Conservation (phyloP, 2,329 filamentous ascomycete species). For the Emergomyces pasteurianus region DNA sequence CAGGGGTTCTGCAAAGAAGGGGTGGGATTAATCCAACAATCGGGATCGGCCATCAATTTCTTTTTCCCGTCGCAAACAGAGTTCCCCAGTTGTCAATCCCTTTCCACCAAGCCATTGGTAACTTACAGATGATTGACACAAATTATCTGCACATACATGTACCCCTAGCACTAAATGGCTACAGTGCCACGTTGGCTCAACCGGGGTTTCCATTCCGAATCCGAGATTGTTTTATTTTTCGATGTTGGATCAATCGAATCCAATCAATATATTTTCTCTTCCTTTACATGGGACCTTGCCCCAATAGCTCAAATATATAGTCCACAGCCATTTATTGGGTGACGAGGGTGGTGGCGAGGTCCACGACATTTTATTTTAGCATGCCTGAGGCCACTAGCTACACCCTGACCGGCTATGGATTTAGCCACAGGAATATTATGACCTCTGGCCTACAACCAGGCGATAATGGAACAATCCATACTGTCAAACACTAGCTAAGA, state of each 20-base stretch:
- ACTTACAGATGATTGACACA: background rate
- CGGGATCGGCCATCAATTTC: background rate
- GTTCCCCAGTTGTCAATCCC: background rate
- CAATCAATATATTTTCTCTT: background rate
- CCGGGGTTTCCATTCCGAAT: background rate
- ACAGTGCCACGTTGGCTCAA: background rate
- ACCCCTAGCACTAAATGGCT: no score
- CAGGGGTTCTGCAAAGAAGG: background rate
- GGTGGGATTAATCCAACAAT: background rate
- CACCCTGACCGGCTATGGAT: background rate
- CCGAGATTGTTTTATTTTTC: background rate
- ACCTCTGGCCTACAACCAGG: no score
- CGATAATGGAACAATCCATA: no score
- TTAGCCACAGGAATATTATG: background rate
- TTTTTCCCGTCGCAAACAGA: background rate
- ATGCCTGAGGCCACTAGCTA: background rate
- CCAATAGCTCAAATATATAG: background rate
- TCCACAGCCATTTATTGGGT: background rate
- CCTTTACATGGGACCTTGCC: background rate
- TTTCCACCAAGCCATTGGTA: background rate
- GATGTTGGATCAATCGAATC: background rate
- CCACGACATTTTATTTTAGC: background rate
- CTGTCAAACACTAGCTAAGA: background rate
- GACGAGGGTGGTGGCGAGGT: background rate
- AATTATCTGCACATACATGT: background rate